Base-by-base conservation (phyloP, 805 yeast species). In the Candida chilensis region DNA sequence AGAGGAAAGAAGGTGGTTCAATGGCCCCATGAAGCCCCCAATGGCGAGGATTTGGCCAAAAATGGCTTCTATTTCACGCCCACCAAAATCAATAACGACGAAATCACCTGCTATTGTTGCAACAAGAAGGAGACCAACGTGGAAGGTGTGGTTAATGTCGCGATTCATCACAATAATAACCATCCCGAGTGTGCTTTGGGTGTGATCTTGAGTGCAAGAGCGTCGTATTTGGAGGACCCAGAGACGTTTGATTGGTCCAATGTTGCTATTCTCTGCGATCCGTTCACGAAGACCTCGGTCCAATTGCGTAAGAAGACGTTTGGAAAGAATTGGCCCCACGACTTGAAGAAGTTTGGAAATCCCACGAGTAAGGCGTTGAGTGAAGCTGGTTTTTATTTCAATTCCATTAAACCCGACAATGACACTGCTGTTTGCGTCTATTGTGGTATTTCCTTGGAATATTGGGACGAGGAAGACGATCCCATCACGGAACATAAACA, bases 61-160 rank as follows among this genome's bases (percentile, higher is more conserved):
- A 64, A 71, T 13, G 88, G 90, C 1, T 73, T 80, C 54, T 72
- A 57, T 50, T 80, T 56, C 48, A 63, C 67, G 28, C 87, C 76
- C 19, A 55, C 60, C 9, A 55, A 61, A 31, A 51, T 55, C 19
- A 52, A 60, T 27, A 50, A 44, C 3, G 78, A 73, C 41, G 64
- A 73, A 31, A 71, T 71, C 7, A 62, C 74, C 11, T 81, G 90
- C 49, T 67, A 64, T 32, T 56, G 62, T 41, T 81, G 90, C 50
- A 54, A 64, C 17, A 57, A 57, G 33, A 44, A 42, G 18, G 60
- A 54, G 29, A 41, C 42, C 16, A 44, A 42, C 24, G 30, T 49
- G 4, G 41, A 36, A 6, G 46, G 41, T 7, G 36, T 40, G 5
- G 31, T 31, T 5, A 34, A 42, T 9, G 37, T 48, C 10, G 38